Percentiles rank a stretch among this genome's conserved stretches.
phyloP scores from a whole-genome alignment of 345 rosid genomes.

The Salix viminalis region DNA sequence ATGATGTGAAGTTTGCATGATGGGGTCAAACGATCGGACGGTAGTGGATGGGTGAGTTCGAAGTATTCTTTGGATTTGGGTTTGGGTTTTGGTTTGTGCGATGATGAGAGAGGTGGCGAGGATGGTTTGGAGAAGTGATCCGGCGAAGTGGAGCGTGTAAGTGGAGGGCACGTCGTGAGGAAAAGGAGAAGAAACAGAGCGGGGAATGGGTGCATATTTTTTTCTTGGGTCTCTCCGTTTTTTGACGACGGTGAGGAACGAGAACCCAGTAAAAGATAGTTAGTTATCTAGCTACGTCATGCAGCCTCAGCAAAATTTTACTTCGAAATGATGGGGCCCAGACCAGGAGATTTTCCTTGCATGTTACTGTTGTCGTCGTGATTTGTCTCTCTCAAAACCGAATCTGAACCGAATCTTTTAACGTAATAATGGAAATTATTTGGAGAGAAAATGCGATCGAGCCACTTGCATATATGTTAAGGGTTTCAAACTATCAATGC shows the following conservation, averaged over 20 bases:
- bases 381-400: no score
- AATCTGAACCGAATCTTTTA: no score
- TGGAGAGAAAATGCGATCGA: no score
- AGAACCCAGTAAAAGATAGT: neutral
- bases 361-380: no score
- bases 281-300: neutral
- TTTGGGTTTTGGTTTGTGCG: neutral
- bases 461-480: no score
- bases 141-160: slow-evolving; percentile 20
- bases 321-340: no score
- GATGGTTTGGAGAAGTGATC: slow-evolving; percentile 34
- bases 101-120: slow-evolving; percentile 11
- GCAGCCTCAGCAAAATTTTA: neutral
- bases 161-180: slow-evolving; percentile 15
- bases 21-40: slow-evolving; percentile 49
- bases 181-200: slow-evolving; percentile 11
- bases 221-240: no score
- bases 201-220: slow-evolving; percentile 1
- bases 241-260: neutral
- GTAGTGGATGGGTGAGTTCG: slow-evolving; percentile 52
- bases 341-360: no score
- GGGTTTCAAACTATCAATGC: no score
- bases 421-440: no score
- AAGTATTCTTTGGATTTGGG: slow-evolving; percentile 38
- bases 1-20: slow-evolving; percentile 51